Evolutionary conservation across 306 rosid species (phyloP).

Genomic region (Citrullus colocynthis): DNA sequence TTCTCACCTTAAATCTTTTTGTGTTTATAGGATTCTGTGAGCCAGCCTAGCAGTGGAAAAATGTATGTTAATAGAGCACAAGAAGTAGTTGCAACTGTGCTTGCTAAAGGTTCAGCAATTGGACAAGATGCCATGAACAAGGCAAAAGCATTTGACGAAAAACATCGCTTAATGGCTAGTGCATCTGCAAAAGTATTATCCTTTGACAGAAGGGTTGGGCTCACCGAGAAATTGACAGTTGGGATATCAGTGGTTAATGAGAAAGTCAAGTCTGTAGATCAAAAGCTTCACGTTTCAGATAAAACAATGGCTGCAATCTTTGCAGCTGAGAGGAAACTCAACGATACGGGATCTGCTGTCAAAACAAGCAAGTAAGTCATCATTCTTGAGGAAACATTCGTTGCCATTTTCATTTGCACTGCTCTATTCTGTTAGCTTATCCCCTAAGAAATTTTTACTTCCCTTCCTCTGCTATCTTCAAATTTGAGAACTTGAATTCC

Average conservation of each 20-base stretch:
- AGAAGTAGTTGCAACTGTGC: constrained; percentile 57
- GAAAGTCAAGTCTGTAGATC: constrained; percentile 85
- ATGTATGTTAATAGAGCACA: constrained; percentile 63
- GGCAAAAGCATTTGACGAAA: constrained; percentile 97
- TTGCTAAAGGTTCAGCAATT: constrained; percentile 78
- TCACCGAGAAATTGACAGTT: constrained; percentile 67
- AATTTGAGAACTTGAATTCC: not conserved
- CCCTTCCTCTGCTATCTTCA: not conserved
- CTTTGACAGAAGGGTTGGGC: constrained; percentile 70
- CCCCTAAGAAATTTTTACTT: not conserved
- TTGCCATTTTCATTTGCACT: not conserved
- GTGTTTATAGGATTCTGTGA: constrained; percentile 31
- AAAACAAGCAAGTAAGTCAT: constrained; percentile 74
- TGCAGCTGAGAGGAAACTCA: constrained; percentile 79
- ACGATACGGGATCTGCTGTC: constrained; percentile 86
- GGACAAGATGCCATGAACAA: constrained; percentile 77
- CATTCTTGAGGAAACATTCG: not conserved
- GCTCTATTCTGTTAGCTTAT: not conserved
- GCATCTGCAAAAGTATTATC: constrained; percentile 80
- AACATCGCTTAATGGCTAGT: constrained; percentile 68
- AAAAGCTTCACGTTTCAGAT: constrained; percentile 76
- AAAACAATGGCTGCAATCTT: constrained; percentile 88
- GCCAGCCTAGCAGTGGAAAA: constrained; percentile 39
- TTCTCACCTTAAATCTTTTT: not conserved
- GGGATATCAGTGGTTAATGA: constrained; percentile 77